Evolutionary conservation across 2,329 filamentous ascomycete genomes (phyloP).

Genomic region (Aspergillus costaricaensis): DNA sequence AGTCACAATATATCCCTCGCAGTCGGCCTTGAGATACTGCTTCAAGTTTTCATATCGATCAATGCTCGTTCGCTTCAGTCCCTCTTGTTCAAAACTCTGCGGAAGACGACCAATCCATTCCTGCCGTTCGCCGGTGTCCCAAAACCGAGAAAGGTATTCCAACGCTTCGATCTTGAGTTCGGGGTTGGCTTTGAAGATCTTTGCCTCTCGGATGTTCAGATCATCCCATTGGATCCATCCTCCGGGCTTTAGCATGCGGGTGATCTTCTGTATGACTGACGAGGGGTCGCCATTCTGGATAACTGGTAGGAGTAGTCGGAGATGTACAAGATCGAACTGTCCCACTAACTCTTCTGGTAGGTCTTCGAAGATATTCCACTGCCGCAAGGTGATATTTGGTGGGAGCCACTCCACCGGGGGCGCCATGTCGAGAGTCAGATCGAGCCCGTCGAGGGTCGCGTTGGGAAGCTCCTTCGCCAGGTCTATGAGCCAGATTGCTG

Average conservation of each 20-base stretch:
- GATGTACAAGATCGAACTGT: conserved; percentile 29
- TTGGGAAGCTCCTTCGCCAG: conserved; percentile 11
- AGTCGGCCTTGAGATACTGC: not conserved
- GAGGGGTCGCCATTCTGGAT: conserved; percentile 7
- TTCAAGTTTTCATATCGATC: not conserved
- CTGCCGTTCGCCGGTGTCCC: conserved; percentile 3
- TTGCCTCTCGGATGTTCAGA: not conserved
- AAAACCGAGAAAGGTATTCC: conserved; percentile 3
- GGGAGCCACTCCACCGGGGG: conserved; percentile 16
- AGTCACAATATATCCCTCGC: not conserved
- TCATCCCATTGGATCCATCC: conserved; percentile 17
- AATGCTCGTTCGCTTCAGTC: not conserved
- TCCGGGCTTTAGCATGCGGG: conserved; percentile 9
- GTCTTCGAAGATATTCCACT: conserved; percentile 18
- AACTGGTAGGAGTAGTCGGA: conserved; percentile 15
- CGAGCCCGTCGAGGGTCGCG: conserved; percentile 20
- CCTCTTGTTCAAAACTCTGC: not conserved
- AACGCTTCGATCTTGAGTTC: not conserved
- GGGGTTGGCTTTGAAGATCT: not conserved
- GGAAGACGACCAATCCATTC: conserved; percentile 9
- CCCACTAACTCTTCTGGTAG: conserved; percentile 18
- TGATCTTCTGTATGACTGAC: conserved; percentile 4
- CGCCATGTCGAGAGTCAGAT: conserved; percentile 14
- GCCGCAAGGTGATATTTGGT: conserved; percentile 15
- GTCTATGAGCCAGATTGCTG: conserved; percentile 19